These are phyloP conservation scores for Trapa bicornis DNA, from an alignment of 345 rosid genomes.

Conservation along the genomic window DNA sequence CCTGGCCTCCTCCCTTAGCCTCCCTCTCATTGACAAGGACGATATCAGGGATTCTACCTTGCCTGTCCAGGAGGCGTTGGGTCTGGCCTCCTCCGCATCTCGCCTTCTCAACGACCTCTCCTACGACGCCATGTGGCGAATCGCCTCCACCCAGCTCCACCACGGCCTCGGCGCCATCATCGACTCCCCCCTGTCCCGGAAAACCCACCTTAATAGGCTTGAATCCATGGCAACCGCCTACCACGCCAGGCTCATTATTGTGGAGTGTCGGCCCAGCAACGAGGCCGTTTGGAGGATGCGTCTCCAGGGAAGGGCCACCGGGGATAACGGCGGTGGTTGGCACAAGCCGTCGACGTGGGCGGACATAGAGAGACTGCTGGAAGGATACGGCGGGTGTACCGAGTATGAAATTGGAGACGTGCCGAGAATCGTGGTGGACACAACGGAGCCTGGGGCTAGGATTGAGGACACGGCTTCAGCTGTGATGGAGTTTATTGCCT, in stretches of 20 bases:
- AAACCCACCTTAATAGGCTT: constrained; percentile 30
- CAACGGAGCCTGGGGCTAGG: constrained; percentile 18
- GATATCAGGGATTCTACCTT: constrained; percentile 49
- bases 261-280: constrained; percentile 45
- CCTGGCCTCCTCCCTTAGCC: constrained; percentile 31
- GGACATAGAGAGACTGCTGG: constrained; percentile 40
- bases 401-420: constrained; percentile 48
- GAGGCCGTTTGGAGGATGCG: constrained; percentile 42
- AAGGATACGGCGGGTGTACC: constrained; percentile 41
- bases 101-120: constrained; percentile 47
- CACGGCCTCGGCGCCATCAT: constrained; percentile 39
- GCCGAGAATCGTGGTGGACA: constrained; percentile 41
- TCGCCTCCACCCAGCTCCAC: constrained; percentile 44
- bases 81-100: constrained; percentile 7
- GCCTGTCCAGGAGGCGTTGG: constrained; percentile 20
- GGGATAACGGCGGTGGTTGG: constrained; percentile 22
- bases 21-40: constrained; percentile 66
- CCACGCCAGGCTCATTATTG: constrained; percentile 26
- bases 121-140: constrained; percentile 29
- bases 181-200: constrained; percentile 53
- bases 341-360: constrained; percentile 61
- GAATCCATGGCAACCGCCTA: constrained; percentile 18
- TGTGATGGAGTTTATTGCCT: constrained; percentile 27
- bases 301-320: constrained; percentile 27
- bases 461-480: constrained; percentile 17